Conservation (phyloP, 805 yeast species). For the Barnettozyma pratensis region DNA sequence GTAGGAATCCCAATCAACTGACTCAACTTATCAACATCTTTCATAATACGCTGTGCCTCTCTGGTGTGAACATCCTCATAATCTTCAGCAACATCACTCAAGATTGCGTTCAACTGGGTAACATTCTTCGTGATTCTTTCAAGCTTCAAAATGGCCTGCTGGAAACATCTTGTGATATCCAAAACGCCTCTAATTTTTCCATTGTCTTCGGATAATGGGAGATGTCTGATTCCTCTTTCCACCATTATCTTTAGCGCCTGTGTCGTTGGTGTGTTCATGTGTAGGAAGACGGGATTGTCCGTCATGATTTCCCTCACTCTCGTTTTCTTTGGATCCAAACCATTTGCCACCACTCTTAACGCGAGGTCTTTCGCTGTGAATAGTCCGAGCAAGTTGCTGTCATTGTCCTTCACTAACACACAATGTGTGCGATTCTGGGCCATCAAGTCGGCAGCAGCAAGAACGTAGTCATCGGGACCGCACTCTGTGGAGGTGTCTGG, state of each 20-base stretch:
- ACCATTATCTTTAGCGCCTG: conserved; percentile 40
- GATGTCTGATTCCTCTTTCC: conserved; percentile 35
- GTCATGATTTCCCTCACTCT: conserved; percentile 37
- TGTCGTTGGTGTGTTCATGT: conserved; percentile 34
- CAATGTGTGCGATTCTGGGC: conserved; percentile 36
- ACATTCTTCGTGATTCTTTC: conserved; percentile 38
- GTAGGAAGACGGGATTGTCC: conserved; percentile 30
- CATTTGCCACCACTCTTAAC: conserved; percentile 33
- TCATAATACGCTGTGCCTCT: conserved; percentile 23
- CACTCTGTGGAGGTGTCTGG: conserved; percentile 36
- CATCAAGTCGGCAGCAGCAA: conserved; percentile 33
- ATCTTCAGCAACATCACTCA: conserved; percentile 27
- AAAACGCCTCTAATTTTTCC: conserved; percentile 37
- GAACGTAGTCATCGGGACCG: conserved; percentile 27
- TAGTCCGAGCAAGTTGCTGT: conserved; percentile 31
- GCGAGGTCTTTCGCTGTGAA: conserved; percentile 45
- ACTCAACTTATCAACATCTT: conserved; percentile 34
- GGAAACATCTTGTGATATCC: conserved; percentile 42
- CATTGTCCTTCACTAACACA: conserved; percentile 29
- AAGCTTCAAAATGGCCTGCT: conserved; percentile 39
- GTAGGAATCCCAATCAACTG: conserved; percentile 39
- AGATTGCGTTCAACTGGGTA: conserved; percentile 25
- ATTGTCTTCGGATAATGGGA: conserved; percentile 35
- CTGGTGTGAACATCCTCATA: conserved; percentile 20
- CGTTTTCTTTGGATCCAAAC: conserved; percentile 24